Evolutionary conservation across 176 grass and related monocot species (phyloP), one percentile per base, ranked within the genome.

Genomic region (Ampelocalamus luodianensis): DNA sequence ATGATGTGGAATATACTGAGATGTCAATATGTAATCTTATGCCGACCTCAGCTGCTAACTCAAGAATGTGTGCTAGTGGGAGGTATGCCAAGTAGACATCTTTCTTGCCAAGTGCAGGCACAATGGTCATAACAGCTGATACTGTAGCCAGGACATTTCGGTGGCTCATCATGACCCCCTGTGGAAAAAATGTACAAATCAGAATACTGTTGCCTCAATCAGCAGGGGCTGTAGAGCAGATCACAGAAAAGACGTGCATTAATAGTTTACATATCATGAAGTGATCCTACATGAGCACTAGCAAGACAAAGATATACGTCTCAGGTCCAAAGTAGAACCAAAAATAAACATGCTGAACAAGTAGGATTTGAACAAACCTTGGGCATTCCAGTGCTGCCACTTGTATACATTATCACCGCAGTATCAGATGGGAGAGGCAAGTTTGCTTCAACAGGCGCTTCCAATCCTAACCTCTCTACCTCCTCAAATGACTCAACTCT

Each of bases 101-200:
- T 54, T 99, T 99, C 37, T 69, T 92, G 13, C 93, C 90, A 81
- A 99, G 87, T 69, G 44, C 74, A 76, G 96, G 93, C 43, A 96
- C 91, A 76, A 99, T 92, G 27, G 93, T 92, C 91, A 90, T 94
- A 83, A 99, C 96, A 66, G 96, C 93, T 86, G 93, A 96, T 84
- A 90, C 82, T 39, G 87, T 88, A 71, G 96, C 85, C 71, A 99
- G 67, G 34, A 99, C 78, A 84, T 99, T 99, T 13, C 82, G 83
- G 82, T 96, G 93, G 83, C 93, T 99, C 96, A 99, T 96, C 96
- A 94, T 96, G 43, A 96, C 93, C 16, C 96, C 93, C 93, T 99
- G 82, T 77, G 45, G 49, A 42, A 91, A 60, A 40, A 62, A 56
- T 64, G 27, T 70, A 79, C 23, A 85, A 61, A 78, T 61, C 18